A percentile compares a stretch with the other conserved stretches of the same genome.
phyloP scores from a whole-genome alignment of 305 asterid species.

The Solanum hybrid region DNA sequence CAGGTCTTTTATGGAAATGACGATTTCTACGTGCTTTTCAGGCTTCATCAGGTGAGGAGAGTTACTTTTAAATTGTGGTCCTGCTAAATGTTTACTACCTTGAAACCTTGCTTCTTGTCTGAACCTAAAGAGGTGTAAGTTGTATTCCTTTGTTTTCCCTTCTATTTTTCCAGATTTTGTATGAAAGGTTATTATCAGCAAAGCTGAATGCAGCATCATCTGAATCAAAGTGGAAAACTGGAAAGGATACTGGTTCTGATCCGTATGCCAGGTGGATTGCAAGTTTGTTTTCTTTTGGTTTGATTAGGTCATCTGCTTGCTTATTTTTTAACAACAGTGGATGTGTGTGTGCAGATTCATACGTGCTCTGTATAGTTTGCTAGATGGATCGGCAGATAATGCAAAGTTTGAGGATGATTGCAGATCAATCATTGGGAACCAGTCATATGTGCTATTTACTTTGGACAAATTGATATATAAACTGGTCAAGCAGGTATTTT shows the following conservation, averaged over 20 bases:
- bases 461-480: conserved; percentile 91
- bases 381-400: conserved; percentile 93
- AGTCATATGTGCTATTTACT: conserved; percentile 87
- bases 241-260: conserved; percentile 18
- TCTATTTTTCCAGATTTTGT: conserved; percentile 12
- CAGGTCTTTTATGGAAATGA: conserved; percentile 85
- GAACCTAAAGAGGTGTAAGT: background rate
- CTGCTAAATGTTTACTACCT: background rate
- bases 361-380: conserved; percentile 78
- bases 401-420: conserved; percentile 94
- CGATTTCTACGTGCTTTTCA: conserved; percentile 69
- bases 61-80: background rate
- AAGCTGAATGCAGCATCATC: conserved; percentile 18
- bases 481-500: conserved; percentile 77
- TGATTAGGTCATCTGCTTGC: background rate
- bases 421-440: conserved; percentile 85
- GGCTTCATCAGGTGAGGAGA: conserved; percentile 83
- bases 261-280: conserved; percentile 20
- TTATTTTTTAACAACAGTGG: background rate
- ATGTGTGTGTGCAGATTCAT: conserved; percentile 55
- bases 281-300: background rate
- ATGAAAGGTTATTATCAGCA: conserved; percentile 20
- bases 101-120: background rate
- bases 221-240: conserved; percentile 17
- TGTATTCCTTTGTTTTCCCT: background rate